phyloP scores from a whole-genome alignment of 352 stramenopile species.

The Pythium periplocum region DNA sequence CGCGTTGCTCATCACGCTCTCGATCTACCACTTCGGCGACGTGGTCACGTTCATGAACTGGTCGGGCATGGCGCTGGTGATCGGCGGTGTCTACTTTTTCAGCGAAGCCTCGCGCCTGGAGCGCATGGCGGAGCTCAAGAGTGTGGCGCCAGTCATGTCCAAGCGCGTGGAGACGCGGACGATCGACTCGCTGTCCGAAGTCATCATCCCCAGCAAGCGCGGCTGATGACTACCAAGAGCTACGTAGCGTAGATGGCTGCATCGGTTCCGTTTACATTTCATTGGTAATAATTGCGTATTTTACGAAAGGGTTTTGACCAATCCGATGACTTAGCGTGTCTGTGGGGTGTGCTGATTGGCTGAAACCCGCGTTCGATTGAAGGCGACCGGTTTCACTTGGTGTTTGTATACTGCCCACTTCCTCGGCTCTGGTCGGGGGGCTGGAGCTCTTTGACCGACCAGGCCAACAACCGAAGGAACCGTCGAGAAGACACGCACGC shows the following conservation, averaged over 20 bases:
- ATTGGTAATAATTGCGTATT: too few species aligned
- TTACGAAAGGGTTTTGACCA: too few species aligned
- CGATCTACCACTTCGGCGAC: constrained; percentile 89
- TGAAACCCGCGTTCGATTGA: too few species aligned
- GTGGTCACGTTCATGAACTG: constrained; percentile 76
- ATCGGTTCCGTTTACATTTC: too few species aligned
- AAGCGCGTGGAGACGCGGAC: constrained; percentile 32
- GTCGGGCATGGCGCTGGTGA: constrained; percentile 83
- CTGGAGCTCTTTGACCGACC: neutral
- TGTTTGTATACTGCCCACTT: too few species aligned
- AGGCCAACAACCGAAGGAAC: constrained; percentile 1
- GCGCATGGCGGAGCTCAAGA: constrained; percentile 24
- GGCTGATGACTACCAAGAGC: neutral
- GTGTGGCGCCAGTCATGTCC: constrained; percentile 22
- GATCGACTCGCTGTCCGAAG: constrained; percentile 49
- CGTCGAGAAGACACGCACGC: constrained; percentile 1
- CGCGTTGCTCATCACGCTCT: constrained; percentile 86
- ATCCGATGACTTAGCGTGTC: too few species aligned
- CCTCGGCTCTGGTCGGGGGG: too few species aligned
- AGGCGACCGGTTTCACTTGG: too few species aligned
- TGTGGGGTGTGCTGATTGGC: too few species aligned
- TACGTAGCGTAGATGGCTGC: too few species aligned
- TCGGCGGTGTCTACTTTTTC: constrained; percentile 87
- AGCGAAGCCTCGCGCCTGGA: constrained; percentile 68
- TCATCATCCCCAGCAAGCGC: constrained; percentile 35